phyloP scores from a whole-genome alignment of 176 grass and related monocot species.

The Olyra latifolia region DNA sequence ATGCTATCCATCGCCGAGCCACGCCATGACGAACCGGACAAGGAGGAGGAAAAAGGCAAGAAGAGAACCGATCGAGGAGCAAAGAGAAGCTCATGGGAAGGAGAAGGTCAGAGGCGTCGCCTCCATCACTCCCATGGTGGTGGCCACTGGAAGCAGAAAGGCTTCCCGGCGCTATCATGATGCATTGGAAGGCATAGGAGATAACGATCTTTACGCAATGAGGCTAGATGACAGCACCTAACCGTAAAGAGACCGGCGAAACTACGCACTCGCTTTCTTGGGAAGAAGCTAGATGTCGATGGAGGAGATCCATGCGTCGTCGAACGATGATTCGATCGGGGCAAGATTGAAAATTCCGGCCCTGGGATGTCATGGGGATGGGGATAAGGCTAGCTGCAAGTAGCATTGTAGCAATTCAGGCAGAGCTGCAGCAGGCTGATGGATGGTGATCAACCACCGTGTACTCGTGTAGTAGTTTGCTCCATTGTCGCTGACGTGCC shows the following conservation, averaged over 20 bases:
- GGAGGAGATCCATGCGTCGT: conserved; percentile 6
- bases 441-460: conserved; percentile 17
- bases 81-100: neutral
- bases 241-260: neutral
- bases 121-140: neutral
- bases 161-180: conserved; percentile 19
- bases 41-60: neutral
- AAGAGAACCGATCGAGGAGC: neutral
- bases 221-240: neutral
- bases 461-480: neutral
- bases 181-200: conserved; percentile 6
- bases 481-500: conserved; percentile 26
- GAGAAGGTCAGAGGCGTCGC: neutral
- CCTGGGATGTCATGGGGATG: neutral
- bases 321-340: conserved; percentile 11
- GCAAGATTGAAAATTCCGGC: conserved; percentile 32
- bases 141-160: conserved; percentile 12
- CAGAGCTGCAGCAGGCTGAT: neutral
- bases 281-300: neutral
- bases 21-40: conserved; percentile 1
- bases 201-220: conserved; percentile 9
- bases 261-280: neutral
- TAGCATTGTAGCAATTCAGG: too few relatives aligned
- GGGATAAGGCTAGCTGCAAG: neutral
- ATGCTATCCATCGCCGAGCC: neutral